Percentiles rank a stretch among this genome's conserved stretches.
Evolutionary conservation across 2,329 filamentous ascomycete genomes (phyloP).

Genomic region (Chaetomium olivaceum): DNA sequence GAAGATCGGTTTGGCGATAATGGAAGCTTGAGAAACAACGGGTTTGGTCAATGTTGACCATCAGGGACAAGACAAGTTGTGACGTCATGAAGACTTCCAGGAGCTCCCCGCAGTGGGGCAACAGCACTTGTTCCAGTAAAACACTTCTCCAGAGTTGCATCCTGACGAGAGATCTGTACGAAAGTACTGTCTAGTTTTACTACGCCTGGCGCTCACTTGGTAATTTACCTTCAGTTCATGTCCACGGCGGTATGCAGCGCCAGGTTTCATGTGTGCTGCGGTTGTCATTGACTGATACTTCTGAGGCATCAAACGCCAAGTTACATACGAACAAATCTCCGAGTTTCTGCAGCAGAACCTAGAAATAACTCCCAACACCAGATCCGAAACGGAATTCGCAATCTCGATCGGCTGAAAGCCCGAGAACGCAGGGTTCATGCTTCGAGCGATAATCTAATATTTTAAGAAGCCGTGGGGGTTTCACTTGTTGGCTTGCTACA

Average conservation of each 20-base stretch:
- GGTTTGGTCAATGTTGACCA: not conserved
- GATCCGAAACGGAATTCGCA: too few relatives aligned
- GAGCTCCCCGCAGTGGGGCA: constrained; percentile 9
- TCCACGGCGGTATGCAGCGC: not conserved
- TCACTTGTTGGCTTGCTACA: too few relatives aligned
- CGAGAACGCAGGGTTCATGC: too few relatives aligned
- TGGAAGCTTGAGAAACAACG: not conserved
- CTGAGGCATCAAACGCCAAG: not conserved
- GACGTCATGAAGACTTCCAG: constrained; percentile 18
- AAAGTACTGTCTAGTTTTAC: too few relatives aligned
- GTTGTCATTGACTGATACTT: not conserved
- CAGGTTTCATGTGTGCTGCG: too few relatives aligned
- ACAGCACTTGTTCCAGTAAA: not conserved
- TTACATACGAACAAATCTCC: not conserved
- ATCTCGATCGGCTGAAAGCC: too few relatives aligned
- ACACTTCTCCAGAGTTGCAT: not conserved
- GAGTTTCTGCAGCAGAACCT: too few relatives aligned
- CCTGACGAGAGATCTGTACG: too few relatives aligned
- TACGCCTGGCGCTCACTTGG: not conserved
- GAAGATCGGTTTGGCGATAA: not conserved
- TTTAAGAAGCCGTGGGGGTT: too few relatives aligned
- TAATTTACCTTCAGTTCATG: not conserved
- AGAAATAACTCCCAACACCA: not conserved
- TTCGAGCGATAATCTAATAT: too few relatives aligned
- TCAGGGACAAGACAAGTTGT: not conserved